A percentile compares a stretch with the other conserved stretches of the same genome.
These are phyloP conservation scores for Populus alba DNA, from an alignment of 345 rosid species.

Conservation along the genomic window DNA sequence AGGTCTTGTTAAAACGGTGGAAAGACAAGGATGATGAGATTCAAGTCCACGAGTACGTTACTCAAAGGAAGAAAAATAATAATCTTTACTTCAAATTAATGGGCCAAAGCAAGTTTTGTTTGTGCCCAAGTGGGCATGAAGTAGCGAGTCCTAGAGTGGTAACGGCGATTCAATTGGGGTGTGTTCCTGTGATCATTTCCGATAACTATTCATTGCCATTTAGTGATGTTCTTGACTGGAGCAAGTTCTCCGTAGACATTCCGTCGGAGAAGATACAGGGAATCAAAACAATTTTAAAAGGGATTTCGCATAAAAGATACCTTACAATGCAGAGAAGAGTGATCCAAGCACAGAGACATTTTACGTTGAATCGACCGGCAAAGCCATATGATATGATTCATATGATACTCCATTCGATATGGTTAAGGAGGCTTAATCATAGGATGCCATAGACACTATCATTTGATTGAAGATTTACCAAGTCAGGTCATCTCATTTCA, in stretches of 20 bases:
- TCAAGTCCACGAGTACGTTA: conserved; percentile 49
- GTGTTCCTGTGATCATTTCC: conserved; percentile 57
- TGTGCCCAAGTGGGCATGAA: conserved; percentile 68
- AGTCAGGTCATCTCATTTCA: too few species aligned
- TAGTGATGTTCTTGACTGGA: conserved; percentile 64
- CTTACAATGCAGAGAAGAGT: conserved; percentile 40
- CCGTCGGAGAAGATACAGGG: conserved; percentile 36
- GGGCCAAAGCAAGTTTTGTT: conserved; percentile 47
- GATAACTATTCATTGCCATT: conserved; percentile 49
- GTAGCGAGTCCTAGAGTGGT: conserved; percentile 68
- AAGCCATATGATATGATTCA: conserved; percentile 57
- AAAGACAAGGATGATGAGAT: conserved; percentile 55
- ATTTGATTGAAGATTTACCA: too few species aligned
- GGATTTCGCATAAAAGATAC: conserved; percentile 30
- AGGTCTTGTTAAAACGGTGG: conserved; percentile 52
- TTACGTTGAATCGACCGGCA: conserved; percentile 50
- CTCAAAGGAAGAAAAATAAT: conserved; percentile 12
- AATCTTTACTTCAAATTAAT: conserved; percentile 37
- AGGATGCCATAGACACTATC: conserved; percentile 17
- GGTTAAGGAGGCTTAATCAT: conserved; percentile 64
- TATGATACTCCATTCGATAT: conserved; percentile 65
- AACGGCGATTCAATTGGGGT: conserved; percentile 46
- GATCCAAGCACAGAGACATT: conserved; percentile 45
- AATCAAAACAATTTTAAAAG: conserved; percentile 47
- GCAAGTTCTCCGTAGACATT: conserved; percentile 39